A percentile compares a stretch with the other conserved stretches of the same genome.
Evolutionary conservation across 1,284 basidiomycete species (phyloP).

Genomic region (Chalciporus piperatoides): DNA sequence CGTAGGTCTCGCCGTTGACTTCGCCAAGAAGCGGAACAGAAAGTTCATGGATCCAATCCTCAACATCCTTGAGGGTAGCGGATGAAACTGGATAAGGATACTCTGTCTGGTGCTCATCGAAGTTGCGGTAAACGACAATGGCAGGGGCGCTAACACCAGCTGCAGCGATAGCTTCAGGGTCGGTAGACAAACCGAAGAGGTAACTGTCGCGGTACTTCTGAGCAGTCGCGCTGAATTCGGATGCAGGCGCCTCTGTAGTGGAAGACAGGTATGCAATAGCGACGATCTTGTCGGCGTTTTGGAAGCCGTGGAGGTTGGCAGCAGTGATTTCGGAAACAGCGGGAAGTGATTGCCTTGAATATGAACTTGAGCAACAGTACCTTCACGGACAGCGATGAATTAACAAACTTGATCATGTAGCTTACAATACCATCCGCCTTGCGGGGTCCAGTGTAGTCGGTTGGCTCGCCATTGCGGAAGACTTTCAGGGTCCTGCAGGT

Average conservation of each 20-base stretch:
- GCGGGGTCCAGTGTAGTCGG: constrained; percentile 84
- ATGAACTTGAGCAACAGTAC: constrained; percentile 9
- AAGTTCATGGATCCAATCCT: constrained; percentile 79
- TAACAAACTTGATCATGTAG: constrained; percentile 93
- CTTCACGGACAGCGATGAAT: neutral
- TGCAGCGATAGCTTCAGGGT: constrained; percentile 62
- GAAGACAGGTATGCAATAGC: constrained; percentile 81
- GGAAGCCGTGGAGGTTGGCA: constrained; percentile 82
- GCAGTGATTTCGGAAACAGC: constrained; percentile 81
- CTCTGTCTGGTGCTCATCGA: constrained; percentile 81
- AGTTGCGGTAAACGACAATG: constrained; percentile 89
- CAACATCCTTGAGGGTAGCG: constrained; percentile 60
- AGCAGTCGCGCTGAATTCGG: constrained; percentile 77
- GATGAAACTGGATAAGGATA: constrained; percentile 66
- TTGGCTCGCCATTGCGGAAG: constrained; percentile 80
- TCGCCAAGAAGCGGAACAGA: constrained; percentile 90
- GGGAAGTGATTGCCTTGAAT: constrained; percentile 85
- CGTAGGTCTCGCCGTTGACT: constrained; percentile 94
- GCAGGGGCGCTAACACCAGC: constrained; percentile 78
- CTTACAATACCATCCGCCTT: constrained; percentile 96
- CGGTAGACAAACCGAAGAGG: constrained; percentile 86
- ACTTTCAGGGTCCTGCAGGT: constrained; percentile 74
- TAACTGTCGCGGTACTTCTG: constrained; percentile 89
- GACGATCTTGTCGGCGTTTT: constrained; percentile 88
- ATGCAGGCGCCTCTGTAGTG: constrained; percentile 60